A percentile compares a stretch with the other conserved stretches of the same genome.
Conservation (phyloP, 306 rosid species). For the Dryas alaskensis region DNA sequence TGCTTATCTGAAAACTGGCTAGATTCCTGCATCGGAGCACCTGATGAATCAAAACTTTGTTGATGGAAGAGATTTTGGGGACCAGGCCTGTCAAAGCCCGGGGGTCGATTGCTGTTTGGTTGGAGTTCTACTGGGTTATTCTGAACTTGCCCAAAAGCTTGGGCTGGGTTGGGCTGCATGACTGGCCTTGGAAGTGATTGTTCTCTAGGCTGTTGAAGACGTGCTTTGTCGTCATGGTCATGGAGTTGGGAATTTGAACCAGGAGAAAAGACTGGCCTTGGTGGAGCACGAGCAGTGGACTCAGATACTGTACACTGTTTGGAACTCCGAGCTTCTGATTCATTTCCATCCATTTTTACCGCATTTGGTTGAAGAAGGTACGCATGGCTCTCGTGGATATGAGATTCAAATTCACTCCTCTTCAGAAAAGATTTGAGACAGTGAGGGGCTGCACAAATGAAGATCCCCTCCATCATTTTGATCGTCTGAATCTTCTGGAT, state of each 20-base stretch:
- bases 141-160: slow-evolving; percentile 62
- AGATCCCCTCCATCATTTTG: slow-evolving; percentile 98
- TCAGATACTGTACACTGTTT: slow-evolving; percentile 76
- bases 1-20: slow-evolving; percentile 63
- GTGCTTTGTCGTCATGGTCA: slow-evolving; percentile 75
- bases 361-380: slow-evolving; percentile 72
- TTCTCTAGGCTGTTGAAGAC: slow-evolving; percentile 70
- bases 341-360: slow-evolving; percentile 82
- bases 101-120: slow-evolving; percentile 41
- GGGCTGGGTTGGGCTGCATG: slow-evolving; percentile 55
- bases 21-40: slow-evolving; percentile 52
- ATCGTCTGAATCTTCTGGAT: slow-evolving; percentile 97
- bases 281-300: slow-evolving; percentile 65
- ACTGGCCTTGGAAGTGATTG: slow-evolving; percentile 62
- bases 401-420: slow-evolving; percentile 80
- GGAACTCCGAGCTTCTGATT: slow-evolving; percentile 74
- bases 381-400: slow-evolving; percentile 70
- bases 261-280: slow-evolving; percentile 72
- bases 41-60: slow-evolving; percentile 42
- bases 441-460: slow-evolving; percentile 95
- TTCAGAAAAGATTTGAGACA: slow-evolving; percentile 91
- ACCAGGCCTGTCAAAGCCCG: slow-evolving; percentile 72
- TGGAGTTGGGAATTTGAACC: slow-evolving; percentile 70
- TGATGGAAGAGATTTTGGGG: slow-evolving; percentile 49
- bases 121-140: slow-evolving; percentile 49